A percentile compares a stretch with the other conserved stretches of the same genome.
phyloP scores from a whole-genome alignment of 2,329 filamentous ascomycete genomes.

The Trichoderma semiorbis region DNA sequence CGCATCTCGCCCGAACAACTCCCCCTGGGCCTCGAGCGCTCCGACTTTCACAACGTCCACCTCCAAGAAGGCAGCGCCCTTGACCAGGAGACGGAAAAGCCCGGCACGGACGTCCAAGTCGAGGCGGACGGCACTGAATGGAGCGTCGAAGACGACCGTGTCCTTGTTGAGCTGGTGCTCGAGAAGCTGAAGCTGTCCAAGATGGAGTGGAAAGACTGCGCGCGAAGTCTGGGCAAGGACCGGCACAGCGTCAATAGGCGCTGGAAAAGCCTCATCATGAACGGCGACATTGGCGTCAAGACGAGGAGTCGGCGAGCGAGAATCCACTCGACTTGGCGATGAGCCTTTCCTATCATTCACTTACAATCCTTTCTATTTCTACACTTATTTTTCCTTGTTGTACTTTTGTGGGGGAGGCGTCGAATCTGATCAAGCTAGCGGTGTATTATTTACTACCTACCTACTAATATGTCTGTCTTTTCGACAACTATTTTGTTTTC shows the following conservation, averaged over 20 bases:
- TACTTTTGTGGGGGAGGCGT: not conserved
- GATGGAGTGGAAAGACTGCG: conserved; percentile 65
- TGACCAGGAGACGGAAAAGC: conserved; percentile 24
- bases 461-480: conserved; percentile 9
- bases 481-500: not conserved
- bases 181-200: conserved; percentile 64
- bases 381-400: conserved; percentile 13
- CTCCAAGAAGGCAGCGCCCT: conserved; percentile 29
- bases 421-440: conserved; percentile 3
- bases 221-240: conserved; percentile 59
- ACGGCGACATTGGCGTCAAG: conserved; percentile 59
- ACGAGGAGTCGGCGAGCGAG: conserved; percentile 40
- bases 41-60: conserved; percentile 55
- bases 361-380: not conserved
- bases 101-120: conserved; percentile 39
- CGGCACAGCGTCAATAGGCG: conserved; percentile 53
- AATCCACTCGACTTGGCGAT: conserved; percentile 56
- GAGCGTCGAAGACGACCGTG: conserved; percentile 61
- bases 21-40: conserved; percentile 56
- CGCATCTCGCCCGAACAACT: conserved; percentile 59
- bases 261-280: conserved; percentile 61
- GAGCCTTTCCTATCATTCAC: not conserved
- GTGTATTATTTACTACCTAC: conserved; percentile 1
- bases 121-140: conserved; percentile 50
- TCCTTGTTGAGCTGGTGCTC: conserved; percentile 64